Evolutionary conservation across 1,284 basidiomycete genomes (phyloP).

Genomic region (Filobasidium uniguttulatum): DNA sequence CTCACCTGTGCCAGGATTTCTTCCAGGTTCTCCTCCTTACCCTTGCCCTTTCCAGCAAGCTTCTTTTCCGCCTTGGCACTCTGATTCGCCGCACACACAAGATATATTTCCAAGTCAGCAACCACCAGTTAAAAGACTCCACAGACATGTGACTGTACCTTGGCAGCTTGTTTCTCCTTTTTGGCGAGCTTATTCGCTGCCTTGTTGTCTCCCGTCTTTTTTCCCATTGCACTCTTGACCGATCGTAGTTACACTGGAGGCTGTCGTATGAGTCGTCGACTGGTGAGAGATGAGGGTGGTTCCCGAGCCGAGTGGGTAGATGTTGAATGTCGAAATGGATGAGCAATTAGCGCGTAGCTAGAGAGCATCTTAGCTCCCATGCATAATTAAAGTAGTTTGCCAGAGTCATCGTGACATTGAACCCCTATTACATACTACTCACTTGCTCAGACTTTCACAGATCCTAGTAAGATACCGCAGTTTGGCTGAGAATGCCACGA

Average conservation of each 20-base stretch:
- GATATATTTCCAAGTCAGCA: background rate
- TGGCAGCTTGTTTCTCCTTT: conserved; percentile 6
- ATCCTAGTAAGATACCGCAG: no score
- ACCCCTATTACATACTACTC: no score
- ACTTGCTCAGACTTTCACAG: no score
- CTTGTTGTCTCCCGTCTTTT: conserved; percentile 5
- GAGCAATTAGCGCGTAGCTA: background rate
- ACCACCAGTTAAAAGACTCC: no score
- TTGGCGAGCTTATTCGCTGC: conserved; percentile 4
- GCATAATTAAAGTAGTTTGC: no score
- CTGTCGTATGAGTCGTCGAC: background rate
- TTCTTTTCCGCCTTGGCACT: conserved; percentile 14
- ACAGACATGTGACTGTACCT: background rate
- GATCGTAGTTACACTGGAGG: no score
- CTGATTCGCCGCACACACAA: background rate
- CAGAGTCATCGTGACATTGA: no score
- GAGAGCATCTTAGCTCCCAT: no score
- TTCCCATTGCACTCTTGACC: no score
- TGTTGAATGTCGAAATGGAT: background rate
- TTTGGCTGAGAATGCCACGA: no score
- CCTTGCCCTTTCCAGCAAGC: conserved; percentile 11
- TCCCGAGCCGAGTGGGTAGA: no score
- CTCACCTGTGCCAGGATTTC: conserved; percentile 9
- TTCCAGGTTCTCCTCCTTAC: conserved; percentile 12
- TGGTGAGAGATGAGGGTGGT: background rate